These are phyloP conservation scores for Kregervanrija delftensis DNA, from an alignment of 805 yeast species.

Conservation along the genomic window DNA sequence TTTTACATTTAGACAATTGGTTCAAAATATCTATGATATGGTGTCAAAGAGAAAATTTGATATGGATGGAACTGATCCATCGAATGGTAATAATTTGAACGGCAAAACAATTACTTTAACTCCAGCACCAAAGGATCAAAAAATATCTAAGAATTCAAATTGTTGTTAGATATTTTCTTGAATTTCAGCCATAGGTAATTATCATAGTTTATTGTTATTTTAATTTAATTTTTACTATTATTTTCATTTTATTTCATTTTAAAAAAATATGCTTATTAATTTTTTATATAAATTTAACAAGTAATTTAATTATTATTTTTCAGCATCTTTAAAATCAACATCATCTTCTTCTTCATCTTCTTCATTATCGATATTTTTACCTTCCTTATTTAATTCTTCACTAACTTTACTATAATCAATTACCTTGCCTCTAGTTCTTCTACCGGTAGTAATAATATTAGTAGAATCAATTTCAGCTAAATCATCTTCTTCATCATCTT, in stretches of 20 bases:
- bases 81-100: constrained; percentile 38
- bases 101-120: constrained; percentile 92
- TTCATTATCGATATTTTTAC: constrained; percentile 33
- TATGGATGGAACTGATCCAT: constrained; percentile 56
- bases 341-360: constrained; percentile 41
- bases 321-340: constrained; percentile 42
- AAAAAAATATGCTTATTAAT: too few relatives aligned
- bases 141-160: constrained; percentile 45
- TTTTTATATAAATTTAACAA: neutral
- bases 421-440: constrained; percentile 86
- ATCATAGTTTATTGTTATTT: neutral
- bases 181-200: neutral
- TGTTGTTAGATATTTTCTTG: constrained; percentile 51
- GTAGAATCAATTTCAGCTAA: constrained; percentile 72
- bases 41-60: constrained; percentile 89
- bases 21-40: constrained; percentile 92
- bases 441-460: constrained; percentile 76
- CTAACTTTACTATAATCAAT: constrained; percentile 82
- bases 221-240: neutral
- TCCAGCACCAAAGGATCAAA: constrained; percentile 83
- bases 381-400: constrained; percentile 52
- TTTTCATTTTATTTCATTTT: neutral
- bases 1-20: constrained; percentile 84
- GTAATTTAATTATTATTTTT: constrained; percentile 6
- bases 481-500: constrained; percentile 71